These are phyloP conservation scores for Flammula alnicola DNA, from an alignment of 1,284 basidiomycete genomes.

Conservation along the genomic window DNA sequence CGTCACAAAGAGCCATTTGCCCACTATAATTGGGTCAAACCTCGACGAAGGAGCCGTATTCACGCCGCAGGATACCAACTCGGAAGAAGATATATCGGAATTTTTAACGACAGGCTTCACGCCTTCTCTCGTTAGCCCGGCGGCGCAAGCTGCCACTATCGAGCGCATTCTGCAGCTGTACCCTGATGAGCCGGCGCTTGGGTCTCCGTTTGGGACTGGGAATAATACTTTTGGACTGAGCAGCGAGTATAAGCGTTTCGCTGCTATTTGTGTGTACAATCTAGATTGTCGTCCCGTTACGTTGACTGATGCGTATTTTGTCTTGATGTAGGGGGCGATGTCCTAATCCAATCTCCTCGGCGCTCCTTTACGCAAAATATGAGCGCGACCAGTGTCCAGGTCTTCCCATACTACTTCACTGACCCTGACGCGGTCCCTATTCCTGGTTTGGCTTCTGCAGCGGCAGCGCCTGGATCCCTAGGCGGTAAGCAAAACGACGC, in stretches of 20 bases:
- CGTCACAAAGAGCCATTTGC: constrained; percentile 39
- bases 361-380: constrained; percentile 41
- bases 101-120: constrained; percentile 31
- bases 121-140: constrained; percentile 10
- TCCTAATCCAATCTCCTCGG: constrained; percentile 41
- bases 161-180: constrained; percentile 45
- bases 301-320: neutral
- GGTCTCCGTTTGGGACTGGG: constrained; percentile 53
- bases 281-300: neutral
- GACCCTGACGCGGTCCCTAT: constrained; percentile 35
- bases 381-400: constrained; percentile 39
- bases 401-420: constrained; percentile 51
- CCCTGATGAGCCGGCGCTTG: constrained; percentile 48
- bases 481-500: constrained; percentile 32
- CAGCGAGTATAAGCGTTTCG: constrained; percentile 43
- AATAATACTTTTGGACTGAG: constrained; percentile 51
- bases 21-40: constrained; percentile 50
- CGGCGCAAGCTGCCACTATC: constrained; percentile 18
- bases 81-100: constrained; percentile 31
- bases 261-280: constrained; percentile 40
- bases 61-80: constrained; percentile 31
- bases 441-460: no score
- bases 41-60: constrained; percentile 41
- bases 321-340: constrained; percentile 14
- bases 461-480: constrained; percentile 21